Percentiles rank a stretch among this genome's conserved stretches.
Conservation (phyloP, 495 filamentous ascomycete genomes). For the Penicillium chermesinum region DNA sequence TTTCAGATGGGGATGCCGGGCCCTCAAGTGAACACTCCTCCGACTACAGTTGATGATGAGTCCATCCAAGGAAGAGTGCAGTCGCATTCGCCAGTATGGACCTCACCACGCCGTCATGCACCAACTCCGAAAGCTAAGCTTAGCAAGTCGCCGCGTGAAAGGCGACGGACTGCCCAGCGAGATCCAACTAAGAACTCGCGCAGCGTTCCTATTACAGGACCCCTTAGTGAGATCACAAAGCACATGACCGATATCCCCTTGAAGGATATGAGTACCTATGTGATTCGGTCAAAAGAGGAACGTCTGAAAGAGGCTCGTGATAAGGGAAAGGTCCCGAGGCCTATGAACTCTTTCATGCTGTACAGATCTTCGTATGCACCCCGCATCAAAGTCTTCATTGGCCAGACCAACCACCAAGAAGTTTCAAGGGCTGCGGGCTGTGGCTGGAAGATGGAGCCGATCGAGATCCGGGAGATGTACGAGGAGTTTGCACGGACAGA, state of each 20-base stretch:
- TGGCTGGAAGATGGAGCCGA: slow-evolving; percentile 80
- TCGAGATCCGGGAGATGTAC: slow-evolving; percentile 68
- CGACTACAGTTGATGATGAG: slow-evolving; percentile 17
- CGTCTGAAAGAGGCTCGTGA: slow-evolving; percentile 66
- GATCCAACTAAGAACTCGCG: slow-evolving; percentile 1
- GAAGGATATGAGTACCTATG: slow-evolving; percentile 77
- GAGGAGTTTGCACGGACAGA: slow-evolving; percentile 76
- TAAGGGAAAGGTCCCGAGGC: slow-evolving; percentile 78
- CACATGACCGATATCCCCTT: slow-evolving; percentile 58
- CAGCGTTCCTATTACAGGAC: slow-evolving; percentile 31
- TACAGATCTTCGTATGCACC: slow-evolving; percentile 92
- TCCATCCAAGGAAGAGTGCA: slow-evolving; percentile 2
- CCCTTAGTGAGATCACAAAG: slow-evolving; percentile 74
- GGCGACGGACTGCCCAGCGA: slow-evolving; percentile 2
- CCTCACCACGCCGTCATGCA: slow-evolving; percentile 3
- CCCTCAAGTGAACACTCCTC: slow-evolving; percentile 25
- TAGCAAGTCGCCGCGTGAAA: slow-evolving; percentile 1
- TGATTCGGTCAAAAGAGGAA: slow-evolving; percentile 62
- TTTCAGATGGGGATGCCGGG: slow-evolving; percentile 9
- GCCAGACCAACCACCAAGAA: slow-evolving; percentile 90
- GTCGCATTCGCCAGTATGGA: slow-evolving; percentile 5
- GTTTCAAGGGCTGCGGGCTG: slow-evolving; percentile 78
- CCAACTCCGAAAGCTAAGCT: slow-evolving; percentile 5
- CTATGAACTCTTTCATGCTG: slow-evolving; percentile 99
- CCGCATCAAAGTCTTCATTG: slow-evolving; percentile 73